Evolutionary conservation across 495 filamentous ascomycete genomes (phyloP), one percentile per base, ranked within the genome.

Genomic region (Aspergillus nidulans): DNA sequence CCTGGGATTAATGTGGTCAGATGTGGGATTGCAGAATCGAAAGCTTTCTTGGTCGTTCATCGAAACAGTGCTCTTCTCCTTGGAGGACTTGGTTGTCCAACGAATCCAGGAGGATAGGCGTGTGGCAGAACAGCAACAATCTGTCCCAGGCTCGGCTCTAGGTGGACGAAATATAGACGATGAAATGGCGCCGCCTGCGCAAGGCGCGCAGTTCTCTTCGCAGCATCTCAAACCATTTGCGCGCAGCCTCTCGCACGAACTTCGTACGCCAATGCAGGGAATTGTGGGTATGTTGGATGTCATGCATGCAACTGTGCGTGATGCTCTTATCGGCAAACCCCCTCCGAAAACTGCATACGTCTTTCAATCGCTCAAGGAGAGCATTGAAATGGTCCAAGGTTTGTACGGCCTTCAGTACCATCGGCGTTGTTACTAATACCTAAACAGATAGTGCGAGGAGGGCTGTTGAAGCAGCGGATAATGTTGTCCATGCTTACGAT

Each of bases 401-500:
- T 53, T 7, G 61, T 58, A 13, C 41, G 8, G 19, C 10, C 18
- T 53, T 30, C 43, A 21, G 28, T 45, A 15, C 5, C n/a, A 19
- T 16, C 8, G 18, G 38, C 3, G 18, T 9, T 21, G 1, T 1
- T 36, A 8, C 36, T 40, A 52, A 52, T n/a, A 3, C 13, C 4
- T 19, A 10, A 3, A 8, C 25, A 63, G 88, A 91, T 62, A 90
- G 87, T 65, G 89, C 88, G 44, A 78, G 85, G 65, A 75, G 88
- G 40, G 88, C 88, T 3, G 84, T 91, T 15, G 89, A 91, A 68
- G 88, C 88, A 23, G 87, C 88, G 2, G 88, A 92, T 59, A 92
- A 92, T 61, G 87, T 92, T 34, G 88, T 92, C 24, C 85, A 92
- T 72, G 88, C 88, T n/a, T 91, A 91, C 57, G 88, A 91, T 66